phyloP scores from a whole-genome alignment of 179 eudicot genomes.

The Dionaea muscipula region DNA sequence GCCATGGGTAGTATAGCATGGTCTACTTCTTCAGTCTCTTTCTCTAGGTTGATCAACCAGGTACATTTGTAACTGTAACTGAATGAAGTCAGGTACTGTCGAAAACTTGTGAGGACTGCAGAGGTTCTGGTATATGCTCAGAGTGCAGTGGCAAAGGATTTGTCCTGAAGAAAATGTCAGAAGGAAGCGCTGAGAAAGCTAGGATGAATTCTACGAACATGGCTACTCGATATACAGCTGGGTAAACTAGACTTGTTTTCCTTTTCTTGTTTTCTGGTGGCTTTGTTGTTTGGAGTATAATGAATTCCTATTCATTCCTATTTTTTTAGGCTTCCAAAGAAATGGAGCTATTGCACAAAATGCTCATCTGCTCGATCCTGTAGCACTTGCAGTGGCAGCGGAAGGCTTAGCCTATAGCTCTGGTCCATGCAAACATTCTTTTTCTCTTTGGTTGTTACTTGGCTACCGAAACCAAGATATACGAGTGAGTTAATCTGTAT shows the following conservation, averaged over 20 bases:
- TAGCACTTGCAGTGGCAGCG: constrained; percentile 59
- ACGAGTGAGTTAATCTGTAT: too few relatives aligned
- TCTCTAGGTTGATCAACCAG: background rate
- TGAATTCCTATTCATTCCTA: background rate
- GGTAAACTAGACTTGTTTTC: constrained; percentile 25
- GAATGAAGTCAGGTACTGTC: constrained; percentile 30
- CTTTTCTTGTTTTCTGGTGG: background rate
- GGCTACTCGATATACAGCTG: constrained; percentile 91
- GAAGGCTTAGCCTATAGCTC: constrained; percentile 36
- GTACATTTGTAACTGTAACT: constrained; percentile 10
- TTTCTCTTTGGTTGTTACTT: too few relatives aligned
- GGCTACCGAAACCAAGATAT: too few relatives aligned
- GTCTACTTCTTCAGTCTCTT: background rate
- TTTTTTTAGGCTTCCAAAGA: constrained; percentile 71
- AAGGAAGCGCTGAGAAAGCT: constrained; percentile 59
- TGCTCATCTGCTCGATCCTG: constrained; percentile 77
- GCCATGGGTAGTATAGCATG: too few relatives aligned
- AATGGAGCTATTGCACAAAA: constrained; percentile 90
- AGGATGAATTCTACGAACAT: constrained; percentile 48
- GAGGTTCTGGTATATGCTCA: constrained; percentile 80
- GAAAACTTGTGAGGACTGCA: constrained; percentile 58
- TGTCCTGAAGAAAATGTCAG: constrained; percentile 57
- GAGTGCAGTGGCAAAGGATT: constrained; percentile 95
- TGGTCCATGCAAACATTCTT: too few relatives aligned
- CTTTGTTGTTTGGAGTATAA: background rate